Conservation (phyloP, 257 asterid species). For the Solanum chilense region DNA sequence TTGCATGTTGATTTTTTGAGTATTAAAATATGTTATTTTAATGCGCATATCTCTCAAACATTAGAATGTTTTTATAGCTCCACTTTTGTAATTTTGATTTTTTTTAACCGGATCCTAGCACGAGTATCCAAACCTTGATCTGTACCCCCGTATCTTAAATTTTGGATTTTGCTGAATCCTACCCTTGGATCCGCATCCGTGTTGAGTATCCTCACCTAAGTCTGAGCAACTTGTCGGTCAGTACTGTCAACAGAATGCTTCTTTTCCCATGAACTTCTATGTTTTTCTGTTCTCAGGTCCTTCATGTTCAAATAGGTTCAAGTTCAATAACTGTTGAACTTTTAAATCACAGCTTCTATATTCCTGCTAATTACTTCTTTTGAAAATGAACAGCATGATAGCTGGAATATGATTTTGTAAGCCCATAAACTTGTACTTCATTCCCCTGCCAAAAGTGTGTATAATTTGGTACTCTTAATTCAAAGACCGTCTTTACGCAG, state of each 20-base stretch:
- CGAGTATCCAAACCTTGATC: background rate
- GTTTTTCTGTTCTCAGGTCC: background rate
- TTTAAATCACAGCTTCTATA: background rate
- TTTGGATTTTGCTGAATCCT: background rate
- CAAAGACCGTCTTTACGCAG: background rate
- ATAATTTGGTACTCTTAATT: constrained; percentile 5
- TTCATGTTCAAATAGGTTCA: background rate
- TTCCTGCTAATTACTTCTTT: background rate
- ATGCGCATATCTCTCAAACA: background rate
- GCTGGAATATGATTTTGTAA: background rate
- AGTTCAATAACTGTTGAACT: background rate
- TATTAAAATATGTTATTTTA: background rate
- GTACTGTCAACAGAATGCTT: background rate
- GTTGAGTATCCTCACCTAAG: background rate
- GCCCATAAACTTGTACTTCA: background rate
- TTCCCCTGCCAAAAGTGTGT: background rate
- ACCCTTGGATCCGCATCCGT: background rate
- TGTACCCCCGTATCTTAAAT: background rate
- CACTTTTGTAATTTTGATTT: background rate
- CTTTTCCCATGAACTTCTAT: background rate
- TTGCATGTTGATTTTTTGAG: background rate
- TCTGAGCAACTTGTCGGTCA: background rate
- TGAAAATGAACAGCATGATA: background rate
- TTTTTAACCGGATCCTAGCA: background rate
- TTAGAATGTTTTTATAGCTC: background rate